Conservation (phyloP, 345 rosid genomes). For the Dimocarpus longan region DNA sequence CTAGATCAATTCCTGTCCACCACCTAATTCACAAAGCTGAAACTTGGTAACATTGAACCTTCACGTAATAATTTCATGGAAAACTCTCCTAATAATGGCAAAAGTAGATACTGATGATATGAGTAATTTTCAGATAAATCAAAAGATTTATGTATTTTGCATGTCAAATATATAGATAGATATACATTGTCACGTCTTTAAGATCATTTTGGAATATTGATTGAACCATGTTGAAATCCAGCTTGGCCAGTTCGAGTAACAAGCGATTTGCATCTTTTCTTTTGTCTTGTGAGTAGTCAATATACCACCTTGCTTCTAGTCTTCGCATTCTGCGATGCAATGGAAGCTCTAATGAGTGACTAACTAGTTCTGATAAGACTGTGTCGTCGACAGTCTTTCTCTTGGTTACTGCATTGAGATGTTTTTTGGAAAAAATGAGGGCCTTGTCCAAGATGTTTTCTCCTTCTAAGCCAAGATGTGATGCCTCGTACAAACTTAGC, state of each 20-base stretch:
- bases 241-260: conserved; percentile 43
- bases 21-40: conserved; percentile 27
- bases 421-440: conserved; percentile 9
- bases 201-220: conserved; percentile 38
- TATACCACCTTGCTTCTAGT: conserved; percentile 40
- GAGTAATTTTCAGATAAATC: no score
- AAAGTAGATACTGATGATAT: no score
- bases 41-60: no score
- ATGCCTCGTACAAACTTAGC: conserved; percentile 48
- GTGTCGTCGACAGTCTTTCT: not conserved
- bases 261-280: not conserved
- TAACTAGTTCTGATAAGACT: conserved; percentile 23
- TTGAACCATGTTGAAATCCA: conserved; percentile 47
- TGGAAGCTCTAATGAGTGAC: conserved; percentile 42
- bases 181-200: conserved; percentile 32
- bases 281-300: conserved; percentile 24
- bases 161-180: no score
- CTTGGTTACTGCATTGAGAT: conserved; percentile 12
- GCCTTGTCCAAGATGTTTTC: conserved; percentile 39
- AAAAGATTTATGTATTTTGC: no score
- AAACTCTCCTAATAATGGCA: not conserved
- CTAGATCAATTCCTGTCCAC: conserved; percentile 39
- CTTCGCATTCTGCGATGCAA: conserved; percentile 31
- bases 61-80: no score
- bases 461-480: conserved; percentile 36